A percentile compares a stretch with the other conserved stretches of the same genome.
Evolutionary conservation across 2,329 filamentous ascomycete genomes (phyloP).

Genomic region (Zasmidium cellare): DNA sequence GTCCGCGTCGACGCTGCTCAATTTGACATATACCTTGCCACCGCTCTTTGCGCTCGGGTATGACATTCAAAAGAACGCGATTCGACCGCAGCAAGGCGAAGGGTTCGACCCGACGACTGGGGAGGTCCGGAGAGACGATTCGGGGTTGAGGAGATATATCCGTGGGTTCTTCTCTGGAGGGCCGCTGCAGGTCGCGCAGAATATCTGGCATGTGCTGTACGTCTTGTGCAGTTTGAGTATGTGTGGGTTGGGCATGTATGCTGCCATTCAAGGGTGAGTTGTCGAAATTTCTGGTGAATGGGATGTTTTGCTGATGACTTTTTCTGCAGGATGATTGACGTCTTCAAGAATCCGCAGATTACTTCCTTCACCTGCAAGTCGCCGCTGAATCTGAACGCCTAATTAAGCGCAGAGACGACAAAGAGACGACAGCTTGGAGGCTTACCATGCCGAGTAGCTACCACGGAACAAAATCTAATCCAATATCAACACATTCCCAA

Average conservation of each 20-base stretch:
- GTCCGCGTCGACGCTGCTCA: constrained; percentile 55
- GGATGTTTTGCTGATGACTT: background rate
- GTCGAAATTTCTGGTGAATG: background rate
- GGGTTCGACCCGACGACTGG: constrained; percentile 47
- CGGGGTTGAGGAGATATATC: constrained; percentile 41
- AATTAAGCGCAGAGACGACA: background rate
- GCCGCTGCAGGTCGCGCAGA: constrained; percentile 20
- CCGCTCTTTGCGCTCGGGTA: constrained; percentile 49
- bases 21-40: constrained; percentile 62
- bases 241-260: constrained; percentile 42
- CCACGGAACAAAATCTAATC: background rate
- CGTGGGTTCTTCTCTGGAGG: constrained; percentile 40
- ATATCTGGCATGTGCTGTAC: constrained; percentile 40
- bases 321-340: constrained; percentile 31
- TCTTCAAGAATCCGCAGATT: constrained; percentile 26
- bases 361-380: constrained; percentile 17
- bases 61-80: constrained; percentile 41
- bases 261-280: constrained; percentile 35
- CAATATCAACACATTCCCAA: background rate
- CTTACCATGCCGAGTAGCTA: too few species aligned
- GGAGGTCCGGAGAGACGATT: constrained; percentile 34
- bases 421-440: too few species aligned
- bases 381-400: constrained; percentile 13
- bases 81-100: constrained; percentile 35
- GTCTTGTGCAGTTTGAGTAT: constrained; percentile 39